Evolutionary conservation across 2,329 filamentous ascomycete species (phyloP).

Genomic region (Phyllosticta capitalensis): DNA sequence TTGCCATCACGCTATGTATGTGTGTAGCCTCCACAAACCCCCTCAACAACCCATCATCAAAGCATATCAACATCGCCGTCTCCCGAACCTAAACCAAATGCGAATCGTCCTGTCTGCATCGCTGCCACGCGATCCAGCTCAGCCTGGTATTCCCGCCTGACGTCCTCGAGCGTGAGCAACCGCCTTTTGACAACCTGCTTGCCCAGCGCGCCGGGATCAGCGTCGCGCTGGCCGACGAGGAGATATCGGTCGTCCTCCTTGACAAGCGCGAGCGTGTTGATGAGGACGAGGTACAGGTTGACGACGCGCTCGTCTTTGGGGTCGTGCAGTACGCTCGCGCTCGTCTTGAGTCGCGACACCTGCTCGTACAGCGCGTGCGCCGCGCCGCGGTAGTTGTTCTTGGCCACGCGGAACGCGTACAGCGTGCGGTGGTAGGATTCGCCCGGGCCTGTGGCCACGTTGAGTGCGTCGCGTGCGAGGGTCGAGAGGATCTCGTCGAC

Average conservation of each 20-base stretch:
- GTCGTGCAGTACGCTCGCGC: constrained; percentile 28
- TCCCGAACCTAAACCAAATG: constrained; percentile 45
- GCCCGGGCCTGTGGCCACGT: constrained; percentile 45
- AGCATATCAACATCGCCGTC: constrained; percentile 11
- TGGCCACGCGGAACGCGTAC: constrained; percentile 80
- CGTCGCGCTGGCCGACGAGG: constrained; percentile 30
- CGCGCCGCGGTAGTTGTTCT: constrained; percentile 75
- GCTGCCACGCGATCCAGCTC: constrained; percentile 83
- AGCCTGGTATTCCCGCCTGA: constrained; percentile 79
- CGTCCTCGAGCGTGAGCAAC: constrained; percentile 75
- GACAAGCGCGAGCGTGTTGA: constrained; percentile 86
- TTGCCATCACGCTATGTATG: no score
- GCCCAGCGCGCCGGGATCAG: constrained; percentile 21
- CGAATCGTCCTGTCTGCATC: constrained; percentile 83
- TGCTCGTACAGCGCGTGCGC: constrained; percentile 48
- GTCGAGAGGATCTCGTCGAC: constrained; percentile 71
- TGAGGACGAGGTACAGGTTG: constrained; percentile 76
- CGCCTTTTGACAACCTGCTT: constrained; percentile 49
- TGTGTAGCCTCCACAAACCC: no score
- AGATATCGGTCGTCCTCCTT: constrained; percentile 76
- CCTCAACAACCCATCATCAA: not conserved
- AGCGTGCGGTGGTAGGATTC: constrained; percentile 78
- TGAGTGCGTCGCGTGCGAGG: constrained; percentile 59
- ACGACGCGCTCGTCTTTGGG: constrained; percentile 49
- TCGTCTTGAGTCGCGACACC: constrained; percentile 41